These are phyloP conservation scores for Coniochaeta sp. DNA, from an alignment of 2,329 filamentous ascomycete species.

Conservation along the genomic window DNA sequence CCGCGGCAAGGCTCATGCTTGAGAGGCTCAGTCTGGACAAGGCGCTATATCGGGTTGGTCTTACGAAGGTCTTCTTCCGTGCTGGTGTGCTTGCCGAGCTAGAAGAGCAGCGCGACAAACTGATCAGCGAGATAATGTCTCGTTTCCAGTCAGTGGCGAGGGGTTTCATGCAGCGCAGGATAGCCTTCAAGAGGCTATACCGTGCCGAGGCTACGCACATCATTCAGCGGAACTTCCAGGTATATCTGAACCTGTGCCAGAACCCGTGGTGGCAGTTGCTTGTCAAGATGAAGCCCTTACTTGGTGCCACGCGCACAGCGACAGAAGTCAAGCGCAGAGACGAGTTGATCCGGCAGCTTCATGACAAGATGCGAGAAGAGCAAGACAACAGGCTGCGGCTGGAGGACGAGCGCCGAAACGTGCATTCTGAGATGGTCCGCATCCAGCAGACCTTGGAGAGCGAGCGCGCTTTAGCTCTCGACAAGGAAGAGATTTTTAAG, in stretches of 20 bases:
- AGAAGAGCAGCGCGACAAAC: conserved; percentile 86
- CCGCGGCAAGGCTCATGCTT: conserved; percentile 76
- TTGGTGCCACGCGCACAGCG: conserved; percentile 86
- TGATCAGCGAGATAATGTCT: conserved; percentile 91
- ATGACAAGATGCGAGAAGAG: conserved; percentile 76
- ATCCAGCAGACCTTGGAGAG: conserved; percentile 94
- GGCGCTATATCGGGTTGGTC: conserved; percentile 82
- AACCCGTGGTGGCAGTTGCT: conserved; percentile 98
- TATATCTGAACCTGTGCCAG: conserved; percentile 81
- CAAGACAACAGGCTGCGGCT: conserved; percentile 67
- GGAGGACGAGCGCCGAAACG: conserved; percentile 85
- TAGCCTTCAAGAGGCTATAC: conserved; percentile 89
- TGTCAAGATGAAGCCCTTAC: conserved; percentile 86
- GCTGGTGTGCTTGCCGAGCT: conserved; percentile 93
- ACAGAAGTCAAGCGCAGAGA: conserved; percentile 93
- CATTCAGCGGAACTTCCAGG: conserved; percentile 88
- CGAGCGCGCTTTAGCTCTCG: conserved; percentile 86
- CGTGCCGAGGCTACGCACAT: conserved; percentile 90
- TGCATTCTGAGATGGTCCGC: conserved; percentile 77
- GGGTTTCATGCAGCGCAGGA: conserved; percentile 80
- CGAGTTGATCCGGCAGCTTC: conserved; percentile 83
- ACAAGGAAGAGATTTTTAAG: conserved; percentile 99
- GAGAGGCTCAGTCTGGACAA: conserved; percentile 82
- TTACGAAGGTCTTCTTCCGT: conserved; percentile 97
- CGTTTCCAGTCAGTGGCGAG: conserved; percentile 88